Base-by-base conservation (phyloP, 164 flowering plant genomes). In the Pachysandra terminalis region DNA sequence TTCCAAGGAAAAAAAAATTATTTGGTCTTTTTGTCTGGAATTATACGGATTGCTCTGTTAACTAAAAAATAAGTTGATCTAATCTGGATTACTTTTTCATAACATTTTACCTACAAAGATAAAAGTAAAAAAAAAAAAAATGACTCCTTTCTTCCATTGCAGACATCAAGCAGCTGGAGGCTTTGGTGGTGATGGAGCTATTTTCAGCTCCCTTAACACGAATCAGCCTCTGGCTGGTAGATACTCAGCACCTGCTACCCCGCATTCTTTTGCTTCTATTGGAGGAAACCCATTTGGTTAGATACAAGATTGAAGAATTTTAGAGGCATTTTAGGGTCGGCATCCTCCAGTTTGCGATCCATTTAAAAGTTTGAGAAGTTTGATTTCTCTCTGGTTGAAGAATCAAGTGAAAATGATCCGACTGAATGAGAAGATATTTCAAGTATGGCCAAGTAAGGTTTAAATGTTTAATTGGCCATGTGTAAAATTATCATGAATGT, bases 241-340 rank as follows among this genome's bases (percentile, higher is more conserved):
- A 37, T 72, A 57, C 51, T 59, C 80, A 48, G 75, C 82, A 19
- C 70, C 82, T 58, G 67, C 81, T 26, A 21, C 80, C 19, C 81
- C 79, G 7, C 77, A 74, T 61, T 72, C 81, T 59, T 81, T 71
- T 62, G 56, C 89, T 45, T 74, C 87, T 15, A 49, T 28, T 52
- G 86, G 89, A 60, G 92, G 92, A 41, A 90, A 87, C 69, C 96
- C 96, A 67, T 90, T 87, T 81, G 92, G 88, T 14, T 90, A 73
- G 75, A 63, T n/a, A n/a, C 23, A 56, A 56, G 59, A 56, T 35
- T n/a, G 37, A 53, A 65, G 54, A 21, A 23, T 28, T 52, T 19
- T n/a, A 55, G 40, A 65, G 19, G 60, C 61, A 67, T 57, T 26
- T 65, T 75, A 32, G 59, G 25, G 23, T 64, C 77, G 22, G 67